These are phyloP conservation scores for Hemileia vastatrix DNA, from an alignment of 1,284 basidiomycete genomes.

Conservation along the genomic window DNA sequence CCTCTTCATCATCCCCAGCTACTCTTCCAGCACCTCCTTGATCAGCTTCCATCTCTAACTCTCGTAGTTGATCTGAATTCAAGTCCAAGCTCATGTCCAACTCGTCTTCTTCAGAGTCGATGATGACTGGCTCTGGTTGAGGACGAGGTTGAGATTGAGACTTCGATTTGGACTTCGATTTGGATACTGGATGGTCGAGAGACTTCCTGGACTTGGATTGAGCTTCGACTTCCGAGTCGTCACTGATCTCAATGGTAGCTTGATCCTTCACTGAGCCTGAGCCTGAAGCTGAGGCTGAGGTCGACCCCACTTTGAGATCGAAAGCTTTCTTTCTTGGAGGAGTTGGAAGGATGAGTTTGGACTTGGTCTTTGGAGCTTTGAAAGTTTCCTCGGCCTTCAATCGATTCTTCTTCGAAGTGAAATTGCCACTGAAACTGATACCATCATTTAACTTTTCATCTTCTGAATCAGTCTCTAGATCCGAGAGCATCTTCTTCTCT, in stretches of 20 bases:
- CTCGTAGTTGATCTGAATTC: not conserved
- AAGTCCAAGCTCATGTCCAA: conserved; percentile 13
- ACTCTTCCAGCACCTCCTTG: no score
- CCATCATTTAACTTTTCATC: no score
- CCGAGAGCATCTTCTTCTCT: no score
- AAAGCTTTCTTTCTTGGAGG: no score
- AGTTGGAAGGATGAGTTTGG: no score
- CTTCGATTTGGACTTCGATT: not conserved
- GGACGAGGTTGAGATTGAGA: not conserved
- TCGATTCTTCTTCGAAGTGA: no score
- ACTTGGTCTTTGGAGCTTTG: no score
- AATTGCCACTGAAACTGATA: no score
- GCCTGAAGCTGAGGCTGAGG: no score
- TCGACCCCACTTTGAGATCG: no score
- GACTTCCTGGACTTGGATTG: not conserved
- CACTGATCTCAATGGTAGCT: not conserved
- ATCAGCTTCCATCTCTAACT: not conserved
- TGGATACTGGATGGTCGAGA: conserved; percentile 1
- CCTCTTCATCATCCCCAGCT: not conserved
- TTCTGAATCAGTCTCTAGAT: no score
- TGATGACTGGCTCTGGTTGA: not conserved
- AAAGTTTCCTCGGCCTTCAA: no score
- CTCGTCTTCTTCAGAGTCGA: conserved; percentile 29
- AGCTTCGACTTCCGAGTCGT: not conserved
- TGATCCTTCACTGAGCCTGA: not conserved